Evolutionary conservation across 2,329 filamentous ascomycete species (phyloP), one percentile per base, ranked within the genome.

Genomic region (Chaetomiaceae sp.): DNA sequence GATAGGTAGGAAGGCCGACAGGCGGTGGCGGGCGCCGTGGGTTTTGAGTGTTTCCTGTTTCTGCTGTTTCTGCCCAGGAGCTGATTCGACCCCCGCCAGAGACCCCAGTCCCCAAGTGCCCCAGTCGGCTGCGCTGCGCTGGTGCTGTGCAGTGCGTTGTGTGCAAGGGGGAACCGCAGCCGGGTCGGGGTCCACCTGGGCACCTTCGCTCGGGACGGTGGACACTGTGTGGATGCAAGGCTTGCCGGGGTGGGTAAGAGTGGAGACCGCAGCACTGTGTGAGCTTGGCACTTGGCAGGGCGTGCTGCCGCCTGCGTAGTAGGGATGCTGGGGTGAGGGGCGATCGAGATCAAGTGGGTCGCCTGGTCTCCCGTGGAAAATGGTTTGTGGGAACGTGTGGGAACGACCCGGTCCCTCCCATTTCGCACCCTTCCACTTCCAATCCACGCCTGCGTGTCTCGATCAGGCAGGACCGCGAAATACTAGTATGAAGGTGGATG

Each of bases 351-450:
- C 47, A 49, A 45, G 45, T 49, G 51, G 51, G 45, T 39, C 47
- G 36, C 34, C 44, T 33, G 42, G 41, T 43, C 42, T 54, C 49
- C 51, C 51, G 49, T 54, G 49, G 49, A 52, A n/a, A 54, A 54
- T 54, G 52, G 48, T 45, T 51, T 49, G 51, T 51, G 45, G 52
- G 51, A 54, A 48, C 51, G 49, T 51, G 48, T n/a, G n/a, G n/a
- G n/a, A n/a, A n/a, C n/a, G n/a, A n/a, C 51, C 46, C 48, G 42
- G 32, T 40, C 43, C 48, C 24, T 42, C 42, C 29, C 42, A 33
- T 45, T 45, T 24, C 26, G 38, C 47, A 30, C 37, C 44, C 35
- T 45, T 42, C 4, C 29, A 5, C 22, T 24, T n/a, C n/a, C n/a
- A n/a, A n/a, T n/a, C n/a, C n/a, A n/a, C n/a, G 22, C 22, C 22